phyloP scores from a whole-genome alignment of 2,329 filamentous ascomycete species.

The Sclerotinia minor region DNA sequence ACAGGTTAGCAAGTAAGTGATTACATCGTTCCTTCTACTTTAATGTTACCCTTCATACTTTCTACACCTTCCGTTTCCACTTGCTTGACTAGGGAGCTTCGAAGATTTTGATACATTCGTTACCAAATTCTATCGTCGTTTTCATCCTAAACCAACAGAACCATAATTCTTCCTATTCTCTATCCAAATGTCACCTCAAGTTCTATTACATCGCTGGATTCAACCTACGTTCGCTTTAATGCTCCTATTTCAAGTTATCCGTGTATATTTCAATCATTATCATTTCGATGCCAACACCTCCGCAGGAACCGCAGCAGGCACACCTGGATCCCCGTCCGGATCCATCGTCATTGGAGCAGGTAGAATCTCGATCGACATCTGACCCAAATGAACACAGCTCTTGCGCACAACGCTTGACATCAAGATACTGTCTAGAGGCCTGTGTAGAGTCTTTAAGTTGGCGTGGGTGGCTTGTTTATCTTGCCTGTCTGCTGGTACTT shows the following conservation, averaged over 20 bases:
- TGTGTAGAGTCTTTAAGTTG: slow-evolving; percentile 24
- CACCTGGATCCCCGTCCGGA: slow-evolving; percentile 23
- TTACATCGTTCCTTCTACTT: slow-evolving; percentile 14
- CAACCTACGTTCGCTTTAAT: slow-evolving; percentile 28
- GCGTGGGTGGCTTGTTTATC: slow-evolving; percentile 28
- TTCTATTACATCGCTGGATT: slow-evolving; percentile 27
- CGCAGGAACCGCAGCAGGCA: slow-evolving; percentile 23
- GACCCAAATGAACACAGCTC: slow-evolving; percentile 18
- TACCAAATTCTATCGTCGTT: background rate
- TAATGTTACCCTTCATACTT: background rate
- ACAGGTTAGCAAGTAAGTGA: background rate
- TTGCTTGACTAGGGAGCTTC: background rate
- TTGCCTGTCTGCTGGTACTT: slow-evolving; percentile 29
- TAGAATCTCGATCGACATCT: slow-evolving; percentile 30
- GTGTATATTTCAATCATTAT: slow-evolving; percentile 20
- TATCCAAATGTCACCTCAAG: slow-evolving; percentile 31
- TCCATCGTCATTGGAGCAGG: slow-evolving; percentile 17
- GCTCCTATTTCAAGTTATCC: slow-evolving; percentile 26
- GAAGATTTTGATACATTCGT: background rate
- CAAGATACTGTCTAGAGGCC: slow-evolving; percentile 6
- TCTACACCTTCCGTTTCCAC: background rate
- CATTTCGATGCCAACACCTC: slow-evolving; percentile 29
- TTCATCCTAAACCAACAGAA: background rate
- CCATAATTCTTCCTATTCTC: background rate
- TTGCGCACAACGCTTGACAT: slow-evolving; percentile 18